Conservation (phyloP, 2,329 filamentous ascomycete genomes). For the Dactylellina sp. region DNA sequence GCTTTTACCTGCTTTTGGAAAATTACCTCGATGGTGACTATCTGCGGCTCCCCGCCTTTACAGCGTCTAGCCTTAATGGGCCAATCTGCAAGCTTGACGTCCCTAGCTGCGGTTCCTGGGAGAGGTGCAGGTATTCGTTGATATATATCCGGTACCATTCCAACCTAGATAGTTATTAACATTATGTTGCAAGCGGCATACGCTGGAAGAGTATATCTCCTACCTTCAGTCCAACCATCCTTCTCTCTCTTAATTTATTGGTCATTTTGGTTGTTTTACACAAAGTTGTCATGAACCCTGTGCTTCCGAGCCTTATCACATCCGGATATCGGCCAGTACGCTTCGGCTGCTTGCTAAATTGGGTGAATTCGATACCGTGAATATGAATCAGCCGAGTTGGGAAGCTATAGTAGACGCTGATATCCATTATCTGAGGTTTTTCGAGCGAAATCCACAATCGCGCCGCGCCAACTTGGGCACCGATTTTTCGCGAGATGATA, state of each 20-base stretch:
- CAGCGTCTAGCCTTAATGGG: constrained; percentile 52
- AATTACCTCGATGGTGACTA: constrained; percentile 46
- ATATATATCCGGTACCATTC: constrained; percentile 50
- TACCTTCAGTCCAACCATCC: constrained; percentile 53
- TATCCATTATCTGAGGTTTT: constrained; percentile 29
- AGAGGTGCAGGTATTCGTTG: constrained; percentile 35
- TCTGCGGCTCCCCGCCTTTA: constrained; percentile 52
- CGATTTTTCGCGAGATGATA: constrained; percentile 40
- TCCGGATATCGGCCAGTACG: constrained; percentile 18
- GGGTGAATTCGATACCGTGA: constrained; percentile 50
- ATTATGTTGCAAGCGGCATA: not conserved
- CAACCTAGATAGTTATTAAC: constrained; percentile 21
- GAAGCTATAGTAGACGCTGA: constrained; percentile 51
- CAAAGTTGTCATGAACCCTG: constrained; percentile 53
- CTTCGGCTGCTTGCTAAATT: constrained; percentile 23
- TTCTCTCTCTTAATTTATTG: constrained; percentile 26
- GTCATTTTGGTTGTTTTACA: constrained; percentile 29
- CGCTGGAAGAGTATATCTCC: not conserved
- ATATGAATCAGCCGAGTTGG: constrained; percentile 48
- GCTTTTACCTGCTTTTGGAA: not conserved
- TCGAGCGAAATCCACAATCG: constrained; percentile 34
- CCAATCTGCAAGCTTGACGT: constrained; percentile 54
- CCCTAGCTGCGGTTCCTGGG: constrained; percentile 29
- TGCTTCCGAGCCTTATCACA: constrained; percentile 34
- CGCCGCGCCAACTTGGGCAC: constrained; percentile 44